These are phyloP conservation scores for Vicia faba DNA, from an alignment of 306 rosid genomes.

Conservation along the genomic window DNA sequence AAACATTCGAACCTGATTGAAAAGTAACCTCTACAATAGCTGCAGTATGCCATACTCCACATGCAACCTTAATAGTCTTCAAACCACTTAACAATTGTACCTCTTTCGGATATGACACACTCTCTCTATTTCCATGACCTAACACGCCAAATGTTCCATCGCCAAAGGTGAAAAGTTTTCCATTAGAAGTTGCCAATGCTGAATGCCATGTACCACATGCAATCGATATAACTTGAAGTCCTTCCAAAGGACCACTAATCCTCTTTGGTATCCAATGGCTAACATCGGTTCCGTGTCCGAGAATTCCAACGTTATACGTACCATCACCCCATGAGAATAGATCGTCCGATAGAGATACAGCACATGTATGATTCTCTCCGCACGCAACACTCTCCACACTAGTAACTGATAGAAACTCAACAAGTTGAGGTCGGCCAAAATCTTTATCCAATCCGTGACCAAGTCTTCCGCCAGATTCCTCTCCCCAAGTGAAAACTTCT, in stretches of 20 bases:
- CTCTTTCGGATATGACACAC: conserved; percentile 76
- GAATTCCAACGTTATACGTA: conserved; percentile 75
- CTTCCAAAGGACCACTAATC: conserved; percentile 77
- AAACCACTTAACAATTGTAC: conserved; percentile 78
- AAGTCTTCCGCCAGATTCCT: conserved; percentile 91
- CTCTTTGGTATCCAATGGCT: conserved; percentile 96
- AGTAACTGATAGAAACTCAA: conserved; percentile 71
- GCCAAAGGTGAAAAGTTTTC: conserved; percentile 92
- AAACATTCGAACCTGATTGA: conserved; percentile 59
- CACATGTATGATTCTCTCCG: conserved; percentile 94
- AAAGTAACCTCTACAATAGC: conserved; percentile 90
- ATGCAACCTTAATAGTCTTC: conserved; percentile 82
- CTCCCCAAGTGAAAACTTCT: conserved; percentile 99
- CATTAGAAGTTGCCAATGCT: conserved; percentile 82
- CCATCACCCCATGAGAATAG: conserved; percentile 96
- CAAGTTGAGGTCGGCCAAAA: conserved; percentile 70
- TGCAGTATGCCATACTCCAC: conserved; percentile 98
- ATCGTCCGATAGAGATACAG: conserved; percentile 72
- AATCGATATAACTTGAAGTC: conserved; percentile 83
- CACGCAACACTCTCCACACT: conserved; percentile 79
- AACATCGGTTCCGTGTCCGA: conserved; percentile 85
- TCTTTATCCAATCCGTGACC: conserved; percentile 86
- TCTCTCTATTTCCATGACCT: conserved; percentile 86
- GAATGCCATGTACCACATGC: conserved; percentile 99
- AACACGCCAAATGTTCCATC: conserved; percentile 94